These are phyloP conservation scores for Olyra latifolia DNA, from an alignment of 176 grass and related monocot genomes.

Conservation along the genomic window DNA sequence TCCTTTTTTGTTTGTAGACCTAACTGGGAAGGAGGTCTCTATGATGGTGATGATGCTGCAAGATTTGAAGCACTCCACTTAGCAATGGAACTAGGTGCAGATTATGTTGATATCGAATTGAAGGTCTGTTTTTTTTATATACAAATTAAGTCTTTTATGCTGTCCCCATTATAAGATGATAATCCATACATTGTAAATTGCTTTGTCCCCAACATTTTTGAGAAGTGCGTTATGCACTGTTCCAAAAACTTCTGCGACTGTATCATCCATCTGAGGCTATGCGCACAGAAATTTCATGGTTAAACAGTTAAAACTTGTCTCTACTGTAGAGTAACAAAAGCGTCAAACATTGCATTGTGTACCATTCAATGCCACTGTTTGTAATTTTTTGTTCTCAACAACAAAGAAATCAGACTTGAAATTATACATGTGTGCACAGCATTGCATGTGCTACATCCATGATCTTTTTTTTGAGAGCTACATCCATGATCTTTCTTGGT, in stretches of 20 bases:
- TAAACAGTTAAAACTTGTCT: not conserved
- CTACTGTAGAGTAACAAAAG: not conserved
- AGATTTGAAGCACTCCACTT: conserved; percentile 67
- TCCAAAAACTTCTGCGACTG: not conserved
- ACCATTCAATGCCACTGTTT: not conserved
- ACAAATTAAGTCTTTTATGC: conserved; percentile 19
- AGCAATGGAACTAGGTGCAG: conserved; percentile 93
- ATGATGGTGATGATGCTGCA: conserved; percentile 76
- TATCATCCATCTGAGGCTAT: not conserved
- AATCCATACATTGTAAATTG: conserved; percentile 8
- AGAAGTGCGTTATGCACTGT: not conserved
- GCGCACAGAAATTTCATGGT: not conserved
- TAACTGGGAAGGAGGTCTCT: conserved; percentile 95
- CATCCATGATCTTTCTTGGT: not conserved
- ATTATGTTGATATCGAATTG: conserved; percentile 99
- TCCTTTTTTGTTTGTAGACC: conserved; percentile 59
- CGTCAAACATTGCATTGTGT: not conserved
- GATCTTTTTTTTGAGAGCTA: not conserved
- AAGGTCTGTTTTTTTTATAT: conserved; percentile 72
- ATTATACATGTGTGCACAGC: not conserved
- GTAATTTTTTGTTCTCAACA: not conserved
- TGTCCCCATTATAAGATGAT: not conserved
- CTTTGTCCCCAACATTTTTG: not conserved
- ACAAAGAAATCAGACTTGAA: not conserved
- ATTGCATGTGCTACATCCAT: not conserved